Evolutionary conservation across 2,329 filamentous ascomycete species (phyloP), one percentile per base, ranked within the genome.

Genomic region (Dryadomyces quercus-mongolicae): DNA sequence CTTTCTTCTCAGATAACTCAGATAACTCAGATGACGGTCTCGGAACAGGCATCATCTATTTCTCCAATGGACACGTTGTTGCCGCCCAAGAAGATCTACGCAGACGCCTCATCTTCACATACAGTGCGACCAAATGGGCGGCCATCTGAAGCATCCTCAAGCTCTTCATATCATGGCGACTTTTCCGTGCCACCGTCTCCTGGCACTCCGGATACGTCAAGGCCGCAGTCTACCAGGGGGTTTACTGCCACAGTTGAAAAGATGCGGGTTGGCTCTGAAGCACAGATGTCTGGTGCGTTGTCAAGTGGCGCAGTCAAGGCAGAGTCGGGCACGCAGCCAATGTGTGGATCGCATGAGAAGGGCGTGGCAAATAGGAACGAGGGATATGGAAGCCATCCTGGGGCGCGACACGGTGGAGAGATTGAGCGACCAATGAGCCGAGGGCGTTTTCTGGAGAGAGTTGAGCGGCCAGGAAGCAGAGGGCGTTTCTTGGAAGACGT

Each of bases 141-240:
- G 3, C 57, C 59, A 3, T 60, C 57, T 1, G 58, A 59, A 36
- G 59, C 58, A 8, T 74, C 72, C 1, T 72, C 71, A 2, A 69
- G 70, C 1, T 73, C 72, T 0, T 70, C 67, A 6, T 70, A 65
- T 31, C 70, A 70, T 52, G 71, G 72, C 40, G 63, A 63, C 10
- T 68, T 67, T 2, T 67, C 67, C 1, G 46, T 49, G 2, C 66
- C 67, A 5, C 65, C 68, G 1, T 70, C 69, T 1, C 66, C 67
- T 13, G 62, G 67, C 5, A 74, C 70, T 0, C 70, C 70, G 4
- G 68, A 71, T 50, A 72, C 67, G 7, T 72, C 70, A 5, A 63
- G 70, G n/a, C 70, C 71, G 3, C 71, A 72, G 52, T 72, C 70
- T 5, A 62, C 65, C 10, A 70, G 68, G 56, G 70, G 66, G n/a